Conservation (phyloP, 2,329 filamentous ascomycete genomes). For the Didymellaceae sp. region DNA sequence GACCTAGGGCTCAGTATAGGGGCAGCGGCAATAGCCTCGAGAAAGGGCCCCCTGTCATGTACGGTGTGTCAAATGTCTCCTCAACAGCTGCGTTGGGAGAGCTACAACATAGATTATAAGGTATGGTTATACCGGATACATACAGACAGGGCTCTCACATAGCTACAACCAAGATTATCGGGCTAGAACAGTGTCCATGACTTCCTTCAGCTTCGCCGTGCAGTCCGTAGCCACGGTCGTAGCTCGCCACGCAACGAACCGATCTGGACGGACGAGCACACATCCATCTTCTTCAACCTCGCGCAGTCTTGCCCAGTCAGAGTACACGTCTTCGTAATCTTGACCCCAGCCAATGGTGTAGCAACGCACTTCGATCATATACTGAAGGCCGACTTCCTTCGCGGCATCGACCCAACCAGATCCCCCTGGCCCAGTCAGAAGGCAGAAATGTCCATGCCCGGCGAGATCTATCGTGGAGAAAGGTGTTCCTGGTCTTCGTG, state of each 20-base stretch:
- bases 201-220: background rate
- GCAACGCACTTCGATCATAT: constrained; percentile 10
- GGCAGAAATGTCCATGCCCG: constrained; percentile 55
- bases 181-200: background rate
- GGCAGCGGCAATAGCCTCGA: too few species aligned
- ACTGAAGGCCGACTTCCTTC: constrained; percentile 54
- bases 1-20: too few species aligned
- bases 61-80: too few species aligned
- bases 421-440: constrained; percentile 61
- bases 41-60: too few species aligned
- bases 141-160: too few species aligned
- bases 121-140: too few species aligned
- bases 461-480: constrained; percentile 67
- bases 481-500: constrained; percentile 51
- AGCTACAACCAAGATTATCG: too few species aligned
- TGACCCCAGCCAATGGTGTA: constrained; percentile 60
- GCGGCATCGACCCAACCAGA: constrained; percentile 62
- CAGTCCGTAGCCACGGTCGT: background rate
- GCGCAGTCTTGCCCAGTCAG: constrained; percentile 62
- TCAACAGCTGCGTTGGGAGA: too few species aligned
- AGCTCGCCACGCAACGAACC: constrained; percentile 63
- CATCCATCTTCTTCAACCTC: constrained; percentile 65
- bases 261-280: constrained; percentile 65
- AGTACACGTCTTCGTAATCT: constrained; percentile 68
- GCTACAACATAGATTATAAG: too few species aligned